Evolutionary conservation across 2,329 filamentous ascomycete genomes (phyloP).

Genomic region (Seiridium cupressi): DNA sequence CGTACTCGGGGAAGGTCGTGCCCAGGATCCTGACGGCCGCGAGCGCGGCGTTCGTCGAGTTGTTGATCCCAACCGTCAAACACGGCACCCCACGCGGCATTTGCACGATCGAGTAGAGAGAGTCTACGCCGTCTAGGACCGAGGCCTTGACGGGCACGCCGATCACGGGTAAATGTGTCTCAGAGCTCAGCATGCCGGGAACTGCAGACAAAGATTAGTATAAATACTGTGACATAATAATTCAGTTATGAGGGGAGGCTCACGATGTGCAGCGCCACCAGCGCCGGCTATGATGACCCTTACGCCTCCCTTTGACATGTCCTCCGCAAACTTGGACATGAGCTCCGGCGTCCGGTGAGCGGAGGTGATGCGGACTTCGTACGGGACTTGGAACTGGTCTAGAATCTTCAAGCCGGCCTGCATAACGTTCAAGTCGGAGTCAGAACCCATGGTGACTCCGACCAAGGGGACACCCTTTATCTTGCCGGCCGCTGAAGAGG

Average conservation of each 20-base stretch:
- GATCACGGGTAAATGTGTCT: slow-evolving; percentile 72
- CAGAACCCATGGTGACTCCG: slow-evolving; percentile 78
- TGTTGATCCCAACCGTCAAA: slow-evolving; percentile 77
- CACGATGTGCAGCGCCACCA: slow-evolving; percentile 65
- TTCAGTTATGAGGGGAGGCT: neutral
- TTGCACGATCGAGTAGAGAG: slow-evolving; percentile 70
- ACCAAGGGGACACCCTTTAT: slow-evolving; percentile 54
- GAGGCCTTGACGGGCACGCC: slow-evolving; percentile 76
- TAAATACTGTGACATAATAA: neutral
- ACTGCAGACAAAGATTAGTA: slow-evolving; percentile 26
- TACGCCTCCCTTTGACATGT: slow-evolving; percentile 63
- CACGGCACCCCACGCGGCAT: slow-evolving; percentile 75
- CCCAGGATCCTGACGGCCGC: slow-evolving; percentile 70
- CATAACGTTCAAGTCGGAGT: slow-evolving; percentile 64
- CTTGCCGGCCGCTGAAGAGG: slow-evolving; percentile 18
- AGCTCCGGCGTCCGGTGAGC: slow-evolving; percentile 72
- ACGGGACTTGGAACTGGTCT: slow-evolving; percentile 68
- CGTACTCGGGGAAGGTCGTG: slow-evolving; percentile 52
- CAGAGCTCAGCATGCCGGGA: slow-evolving; percentile 72
- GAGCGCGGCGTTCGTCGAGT: slow-evolving; percentile 73
- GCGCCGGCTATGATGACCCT: slow-evolving; percentile 75
- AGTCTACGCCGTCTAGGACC: slow-evolving; percentile 69
- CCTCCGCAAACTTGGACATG: slow-evolving; percentile 66
- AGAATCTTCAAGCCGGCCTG: slow-evolving; percentile 65
- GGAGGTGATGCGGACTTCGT: slow-evolving; percentile 73